Evolutionary conservation across 306 rosid genomes (phyloP), one percentile per base, ranked within the genome.

Genomic region (Quercus robur): DNA sequence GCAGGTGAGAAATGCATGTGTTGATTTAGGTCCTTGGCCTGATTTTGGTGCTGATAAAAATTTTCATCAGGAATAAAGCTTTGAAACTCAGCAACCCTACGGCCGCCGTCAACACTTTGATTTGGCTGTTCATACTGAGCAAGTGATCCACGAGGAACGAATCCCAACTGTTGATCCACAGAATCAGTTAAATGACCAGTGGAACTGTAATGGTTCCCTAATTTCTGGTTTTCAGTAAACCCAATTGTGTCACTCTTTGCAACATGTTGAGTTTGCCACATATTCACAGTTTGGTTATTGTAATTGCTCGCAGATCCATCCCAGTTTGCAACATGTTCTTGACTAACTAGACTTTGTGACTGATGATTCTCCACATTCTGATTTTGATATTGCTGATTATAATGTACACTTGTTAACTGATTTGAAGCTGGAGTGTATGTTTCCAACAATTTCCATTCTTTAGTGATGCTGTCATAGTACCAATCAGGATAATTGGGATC

Each of bases 401-500:
- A 80, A 83, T 82, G 30, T 70, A 89, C 59, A 54, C 86, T 67
- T 20, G 81, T 41, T 17, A 93, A 74, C 30, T 87, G 92, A 67
- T 80, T 35, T 38, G 98, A 84, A 19, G 52, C 4, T 41, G 91
- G 73, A 79, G 77, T 70, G 73, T 88, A 89, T 18, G 88, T 80
- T 30, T 89, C 97, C 86, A 94, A 87, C 10, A 83, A 64, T 26
- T 85, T 82, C 98, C 98, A 94, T 77, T 88, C 92, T 83, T 77
- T 87, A 57, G 89, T 81, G 81, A 87, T 81, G 35, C 89, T 92
- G 78, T 94, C 97, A 62, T 87, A 94, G 78, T 92, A 94, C 94
- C 92, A 90, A 71, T 86, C 98, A 33, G 97, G 94, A 83, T 88
- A 90, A 23, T 88, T 92, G 55, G 93, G 97, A 92, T 94, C 89